Evolutionary conservation across 2,329 filamentous ascomycete genomes (phyloP).

Genomic region (Fusarium pininemorale): DNA sequence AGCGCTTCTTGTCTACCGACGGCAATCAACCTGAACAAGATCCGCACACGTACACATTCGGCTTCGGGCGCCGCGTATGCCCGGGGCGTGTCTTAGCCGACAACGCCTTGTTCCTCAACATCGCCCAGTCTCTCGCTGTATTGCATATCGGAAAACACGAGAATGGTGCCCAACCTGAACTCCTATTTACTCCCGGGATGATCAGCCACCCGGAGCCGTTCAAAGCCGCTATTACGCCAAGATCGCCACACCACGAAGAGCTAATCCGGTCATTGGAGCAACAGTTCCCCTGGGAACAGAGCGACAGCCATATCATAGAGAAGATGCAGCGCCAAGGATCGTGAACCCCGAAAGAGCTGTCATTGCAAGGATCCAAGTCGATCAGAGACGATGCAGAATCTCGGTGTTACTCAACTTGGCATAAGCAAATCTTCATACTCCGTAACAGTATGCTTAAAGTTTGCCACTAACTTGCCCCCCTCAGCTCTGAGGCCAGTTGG

Average conservation of each 20-base stretch:
- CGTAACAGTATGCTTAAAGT: background rate
- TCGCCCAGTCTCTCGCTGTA: slow-evolving; percentile 55
- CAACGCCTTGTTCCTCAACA: slow-evolving; percentile 43
- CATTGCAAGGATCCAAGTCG: background rate
- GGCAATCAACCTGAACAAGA: slow-evolving; percentile 37
- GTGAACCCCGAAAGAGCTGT: background rate
- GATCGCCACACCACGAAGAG: slow-evolving; percentile 12
- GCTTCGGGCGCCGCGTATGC: slow-evolving; percentile 49
- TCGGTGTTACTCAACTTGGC: background rate
- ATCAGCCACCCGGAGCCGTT: slow-evolving; percentile 28
- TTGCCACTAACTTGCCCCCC: background rate
- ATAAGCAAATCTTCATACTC: background rate
- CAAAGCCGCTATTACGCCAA: slow-evolving; percentile 16
- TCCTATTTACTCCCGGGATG: slow-evolving; percentile 22
- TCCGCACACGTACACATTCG: slow-evolving; percentile 43
- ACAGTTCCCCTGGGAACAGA: slow-evolving; percentile 26
- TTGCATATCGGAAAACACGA: slow-evolving; percentile 50
- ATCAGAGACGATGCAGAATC: background rate
- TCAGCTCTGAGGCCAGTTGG: background rate
- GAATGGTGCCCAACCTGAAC: background rate
- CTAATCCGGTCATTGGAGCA: slow-evolving; percentile 26
- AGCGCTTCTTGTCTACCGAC: slow-evolving; percentile 28
- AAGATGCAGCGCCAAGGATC: background rate
- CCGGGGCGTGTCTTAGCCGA: slow-evolving; percentile 46
- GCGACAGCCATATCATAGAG: slow-evolving; percentile 14